Evolutionary conservation across 2,329 filamentous ascomycete species (phyloP).

Genomic region (Orbilia brochopaga): DNA sequence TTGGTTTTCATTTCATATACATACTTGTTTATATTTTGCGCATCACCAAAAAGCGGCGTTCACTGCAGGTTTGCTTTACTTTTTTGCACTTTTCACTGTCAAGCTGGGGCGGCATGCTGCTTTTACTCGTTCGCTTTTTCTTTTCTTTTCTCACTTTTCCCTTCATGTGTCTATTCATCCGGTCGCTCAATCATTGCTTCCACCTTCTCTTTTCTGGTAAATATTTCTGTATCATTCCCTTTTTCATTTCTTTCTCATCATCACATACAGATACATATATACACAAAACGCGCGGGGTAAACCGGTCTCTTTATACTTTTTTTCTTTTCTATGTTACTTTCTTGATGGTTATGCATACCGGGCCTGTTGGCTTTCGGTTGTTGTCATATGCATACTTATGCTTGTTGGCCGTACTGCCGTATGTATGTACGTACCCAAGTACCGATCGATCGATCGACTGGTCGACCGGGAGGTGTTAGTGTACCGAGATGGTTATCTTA

Average conservation of each 20-base stretch:
- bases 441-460: too few relatives aligned
- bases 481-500: background rate
- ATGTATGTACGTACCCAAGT: too few relatives aligned
- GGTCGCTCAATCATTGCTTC: background rate
- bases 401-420: background rate
- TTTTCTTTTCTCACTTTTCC: slow-evolving; percentile 21
- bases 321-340: slow-evolving; percentile 43
- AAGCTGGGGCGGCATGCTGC: slow-evolving; percentile 15
- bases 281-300: slow-evolving; percentile 6
- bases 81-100: slow-evolving; percentile 11
- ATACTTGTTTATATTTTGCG: slow-evolving; percentile 38
- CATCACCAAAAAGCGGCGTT: slow-evolving; percentile 49
- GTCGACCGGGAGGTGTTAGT: background rate
- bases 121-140: slow-evolving; percentile 31
- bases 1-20: slow-evolving; percentile 42
- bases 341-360: background rate
- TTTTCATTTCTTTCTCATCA: background rate
- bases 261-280: background rate
- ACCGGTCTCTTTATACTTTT: slow-evolving; percentile 19
- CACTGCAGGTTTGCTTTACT: slow-evolving; percentile 15
- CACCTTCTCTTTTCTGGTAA: slow-evolving; percentile 19
- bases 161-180: slow-evolving; percentile 25
- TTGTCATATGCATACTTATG: background rate
- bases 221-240: background rate
- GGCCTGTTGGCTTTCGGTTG: background rate